A percentile compares a stretch with the other conserved stretches of the same genome.
phyloP scores from a whole-genome alignment of 805 yeast genomes.

The Priceomyces castillae region DNA sequence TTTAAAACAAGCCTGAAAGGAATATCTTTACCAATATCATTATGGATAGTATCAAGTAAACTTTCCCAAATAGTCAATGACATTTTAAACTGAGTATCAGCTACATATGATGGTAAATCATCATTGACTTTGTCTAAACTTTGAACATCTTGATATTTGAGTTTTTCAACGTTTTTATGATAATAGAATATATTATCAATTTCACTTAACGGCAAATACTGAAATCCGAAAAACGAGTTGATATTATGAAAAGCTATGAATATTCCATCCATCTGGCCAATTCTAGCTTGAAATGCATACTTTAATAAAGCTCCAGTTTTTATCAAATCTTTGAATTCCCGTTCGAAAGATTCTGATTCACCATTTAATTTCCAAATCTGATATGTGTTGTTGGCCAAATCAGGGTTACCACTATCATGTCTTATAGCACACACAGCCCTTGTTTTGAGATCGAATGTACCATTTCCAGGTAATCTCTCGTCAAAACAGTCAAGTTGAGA shows the following conservation, averaged over 20 bases:
- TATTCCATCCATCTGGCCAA: conserved; percentile 96
- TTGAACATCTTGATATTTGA: conserved; percentile 14
- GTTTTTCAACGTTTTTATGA: conserved; percentile 8
- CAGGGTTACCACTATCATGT: conserved; percentile 65
- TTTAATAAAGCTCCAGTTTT: conserved; percentile 72
- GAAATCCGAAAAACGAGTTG: conserved; percentile 79
- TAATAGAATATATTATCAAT: conserved; percentile 52
- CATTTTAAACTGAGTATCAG: conserved; percentile 63
- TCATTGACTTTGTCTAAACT: conserved; percentile 28
- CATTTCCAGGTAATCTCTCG: conserved; percentile 77
- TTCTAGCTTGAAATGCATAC: conserved; percentile 86
- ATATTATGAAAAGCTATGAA: conserved; percentile 89
- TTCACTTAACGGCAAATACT: conserved; percentile 72
- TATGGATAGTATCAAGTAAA: conserved; percentile 24
- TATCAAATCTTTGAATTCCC: conserved; percentile 74
- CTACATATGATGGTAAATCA: conserved; percentile 47
- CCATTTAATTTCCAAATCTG: conserved; percentile 64
- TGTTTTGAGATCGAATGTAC: conserved; percentile 88
- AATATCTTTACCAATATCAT: conserved; percentile 22
- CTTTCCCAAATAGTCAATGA: conserved; percentile 52
- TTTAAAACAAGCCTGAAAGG: conserved; percentile 31
- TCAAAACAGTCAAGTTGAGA: conserved; percentile 90
- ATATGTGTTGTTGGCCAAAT: conserved; percentile 58
- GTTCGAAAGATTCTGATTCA: conserved; percentile 70
- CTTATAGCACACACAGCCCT: conserved; percentile 87